Percentiles rank a stretch among this genome's conserved stretches.
Conservation (phyloP, 768 basidiomycete species). For the Calocybe cyanea region DNA sequence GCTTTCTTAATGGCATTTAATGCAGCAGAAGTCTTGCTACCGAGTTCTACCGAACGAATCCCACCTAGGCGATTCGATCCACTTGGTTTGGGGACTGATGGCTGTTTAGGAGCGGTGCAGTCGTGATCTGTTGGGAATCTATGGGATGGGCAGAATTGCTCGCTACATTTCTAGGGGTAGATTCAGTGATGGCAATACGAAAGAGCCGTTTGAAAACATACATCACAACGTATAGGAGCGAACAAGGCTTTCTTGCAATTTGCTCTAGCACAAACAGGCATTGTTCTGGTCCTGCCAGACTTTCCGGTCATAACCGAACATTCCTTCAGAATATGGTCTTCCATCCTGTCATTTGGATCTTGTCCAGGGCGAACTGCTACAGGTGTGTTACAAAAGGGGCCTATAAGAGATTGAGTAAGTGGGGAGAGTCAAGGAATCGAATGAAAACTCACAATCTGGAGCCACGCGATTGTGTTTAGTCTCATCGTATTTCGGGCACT, state of each 20-base stretch:
- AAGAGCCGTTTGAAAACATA: constrained; percentile 34
- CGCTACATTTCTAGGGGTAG: constrained; percentile 57
- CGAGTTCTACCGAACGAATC: constrained; percentile 36
- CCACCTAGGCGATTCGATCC: constrained; percentile 20
- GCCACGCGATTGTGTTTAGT: constrained; percentile 69
- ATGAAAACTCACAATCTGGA: constrained; percentile 56
- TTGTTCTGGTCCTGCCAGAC: constrained; percentile 37
- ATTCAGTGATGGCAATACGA: neutral
- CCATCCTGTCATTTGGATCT: constrained; percentile 82
- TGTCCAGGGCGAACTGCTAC: constrained; percentile 73
- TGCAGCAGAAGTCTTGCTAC: constrained; percentile 30
- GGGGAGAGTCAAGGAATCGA: neutral
- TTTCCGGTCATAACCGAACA: constrained; percentile 71
- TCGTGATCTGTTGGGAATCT: constrained; percentile 74
- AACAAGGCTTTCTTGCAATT: constrained; percentile 75
- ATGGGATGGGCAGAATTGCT: constrained; percentile 74
- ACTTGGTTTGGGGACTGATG: constrained; percentile 14
- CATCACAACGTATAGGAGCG: constrained; percentile 69
- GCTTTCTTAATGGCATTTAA: constrained; percentile 30
- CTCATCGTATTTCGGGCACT: constrained; percentile 69
- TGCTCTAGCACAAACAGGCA: constrained; percentile 54
- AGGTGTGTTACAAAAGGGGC: constrained; percentile 74
- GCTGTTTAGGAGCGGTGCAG: constrained; percentile 34
- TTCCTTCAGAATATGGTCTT: constrained; percentile 61
- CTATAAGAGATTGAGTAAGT: constrained; percentile 36